phyloP scores from a whole-genome alignment of 306 rosid genomes.

The Sechiopsis laciniata region DNA sequence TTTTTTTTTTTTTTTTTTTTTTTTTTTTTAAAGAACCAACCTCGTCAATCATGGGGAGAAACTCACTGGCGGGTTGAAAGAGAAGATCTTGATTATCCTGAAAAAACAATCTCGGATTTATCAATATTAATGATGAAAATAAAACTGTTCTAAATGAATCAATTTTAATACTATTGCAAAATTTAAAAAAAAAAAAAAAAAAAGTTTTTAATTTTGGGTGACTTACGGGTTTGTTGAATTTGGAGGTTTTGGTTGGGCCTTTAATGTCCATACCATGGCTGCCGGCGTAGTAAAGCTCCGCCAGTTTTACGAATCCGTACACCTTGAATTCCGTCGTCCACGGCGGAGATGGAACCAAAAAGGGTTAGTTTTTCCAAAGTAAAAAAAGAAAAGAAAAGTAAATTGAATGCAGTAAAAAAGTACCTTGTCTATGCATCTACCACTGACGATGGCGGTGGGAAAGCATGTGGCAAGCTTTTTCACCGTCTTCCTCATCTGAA shows the following conservation, averaged over 20 bases:
- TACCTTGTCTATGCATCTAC: slow-evolving; percentile 94
- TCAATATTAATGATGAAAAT: neutral
- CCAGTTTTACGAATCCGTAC: slow-evolving; percentile 63
- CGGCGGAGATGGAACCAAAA: neutral
- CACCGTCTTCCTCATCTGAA: slow-evolving; percentile 87
- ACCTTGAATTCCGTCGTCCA: slow-evolving; percentile 36
- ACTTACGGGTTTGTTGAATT: slow-evolving; percentile 61
- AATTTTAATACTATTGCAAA: neutral
- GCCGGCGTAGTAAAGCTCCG: slow-evolving; percentile 92
- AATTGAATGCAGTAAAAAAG: slow-evolving; percentile 14
- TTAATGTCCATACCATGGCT: slow-evolving; percentile 99
- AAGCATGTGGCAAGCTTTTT: slow-evolving; percentile 65
- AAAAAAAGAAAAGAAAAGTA: neutral
- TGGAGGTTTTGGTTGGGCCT: slow-evolving; percentile 75
- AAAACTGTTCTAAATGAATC: neutral
- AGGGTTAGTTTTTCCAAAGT: neutral
- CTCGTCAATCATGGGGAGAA: slow-evolving; percentile 79
- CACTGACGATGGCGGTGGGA: slow-evolving; percentile 90
- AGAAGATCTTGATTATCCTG: slow-evolving; percentile 48
- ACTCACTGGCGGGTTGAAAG: slow-evolving; percentile 81
- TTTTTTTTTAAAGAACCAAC: slow-evolving; percentile 38
- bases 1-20: no score
- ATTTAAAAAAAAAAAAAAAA: neutral
- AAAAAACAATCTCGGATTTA: slow-evolving; percentile 14
- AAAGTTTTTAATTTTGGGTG: neutral